Evolutionary conservation across 257 asterid genomes (phyloP), one percentile per base, ranked within the genome.

Genomic region (Solanum paucissectum): DNA sequence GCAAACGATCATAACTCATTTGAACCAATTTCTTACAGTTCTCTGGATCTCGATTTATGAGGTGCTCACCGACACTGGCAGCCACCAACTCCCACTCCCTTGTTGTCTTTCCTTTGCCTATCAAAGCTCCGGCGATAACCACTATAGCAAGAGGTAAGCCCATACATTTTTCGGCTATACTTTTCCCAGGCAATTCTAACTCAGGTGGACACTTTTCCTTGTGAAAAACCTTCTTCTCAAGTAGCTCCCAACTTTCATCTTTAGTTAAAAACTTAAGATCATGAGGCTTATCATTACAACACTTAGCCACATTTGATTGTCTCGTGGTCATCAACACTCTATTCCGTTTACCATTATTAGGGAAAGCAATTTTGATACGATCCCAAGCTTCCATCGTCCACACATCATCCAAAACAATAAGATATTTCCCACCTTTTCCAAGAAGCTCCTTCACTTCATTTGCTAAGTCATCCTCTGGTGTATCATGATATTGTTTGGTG

Each of bases 101-200:
- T 3, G 82, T 85, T 4, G 79, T 36, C 77, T 44, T 42, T 36
- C 92, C 93, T 83, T 94, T 93, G 33, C 92, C 93, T 1, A 86
- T 69, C 64, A 94, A 88, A 79, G 93, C 89, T 37, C 95, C 95
- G 2, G 95, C 95, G 16, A 92, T 91, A 27, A 94, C 93, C 34
- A 91, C 95, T 21, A 94, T 79, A 0, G 93, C 94, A 33, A 94
- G 94, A 0, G 97, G 97, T 23, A 94, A 62, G 6, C 95, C 95
- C 9, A 44, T 74, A 20, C 97, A 93, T 40, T 89, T 88, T 9
- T 62, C 75, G 2, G 95, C 91, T 71, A 94, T 93, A n/a, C 72
- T 86, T 89, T 4, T 88, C 9, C 95, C 97, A 25, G 83, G 85
- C 16, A 29, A 40, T 42, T 55, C 52, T 7, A 94, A 73, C 23